Conservation (phyloP, 2,329 filamentous ascomycete species). For the Colletotrichum phormii region DNA sequence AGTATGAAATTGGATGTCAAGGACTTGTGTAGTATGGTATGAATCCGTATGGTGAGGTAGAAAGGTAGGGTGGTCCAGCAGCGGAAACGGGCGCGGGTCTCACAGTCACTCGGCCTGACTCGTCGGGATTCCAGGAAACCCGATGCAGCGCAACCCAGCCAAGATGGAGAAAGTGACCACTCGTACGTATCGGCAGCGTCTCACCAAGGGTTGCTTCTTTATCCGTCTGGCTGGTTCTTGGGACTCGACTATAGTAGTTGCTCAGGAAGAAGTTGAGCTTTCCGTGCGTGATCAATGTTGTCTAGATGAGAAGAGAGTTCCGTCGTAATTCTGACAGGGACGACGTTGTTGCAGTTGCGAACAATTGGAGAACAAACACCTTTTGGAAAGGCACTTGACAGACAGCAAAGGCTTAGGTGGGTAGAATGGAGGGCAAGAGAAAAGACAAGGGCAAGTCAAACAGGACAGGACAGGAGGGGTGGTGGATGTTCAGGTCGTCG, state of each 20-base stretch:
- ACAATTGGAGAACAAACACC: neutral
- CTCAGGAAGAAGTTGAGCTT: neutral
- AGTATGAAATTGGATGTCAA: constrained; percentile 5
- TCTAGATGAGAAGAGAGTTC: neutral
- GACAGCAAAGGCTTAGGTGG: constrained; percentile 11
- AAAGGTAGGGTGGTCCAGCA: neutral
- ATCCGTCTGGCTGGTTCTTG: neutral
- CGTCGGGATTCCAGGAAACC: constrained; percentile 20
- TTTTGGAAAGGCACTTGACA: neutral
- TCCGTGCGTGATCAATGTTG: neutral
- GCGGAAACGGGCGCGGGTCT: constrained; percentile 18
- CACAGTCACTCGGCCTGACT: constrained; percentile 19
- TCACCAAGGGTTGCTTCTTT: neutral
- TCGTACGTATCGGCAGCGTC: constrained; percentile 4
- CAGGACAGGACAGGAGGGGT: constrained; percentile 8
- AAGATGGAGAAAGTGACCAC: constrained; percentile 7
- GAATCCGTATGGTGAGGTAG: neutral
- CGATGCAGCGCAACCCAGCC: constrained; percentile 26
- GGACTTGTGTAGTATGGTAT: neutral
- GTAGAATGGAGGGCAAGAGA: neutral
- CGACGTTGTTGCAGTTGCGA: neutral
- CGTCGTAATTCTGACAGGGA: neutral
- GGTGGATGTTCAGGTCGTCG: constrained; percentile 19
- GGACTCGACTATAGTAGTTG: neutral
- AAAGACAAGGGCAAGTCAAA: constrained; percentile 3